Conservation (phyloP, 225 moss, liverwort and hornwort species). For the Physcomitrellopsis africana region DNA sequence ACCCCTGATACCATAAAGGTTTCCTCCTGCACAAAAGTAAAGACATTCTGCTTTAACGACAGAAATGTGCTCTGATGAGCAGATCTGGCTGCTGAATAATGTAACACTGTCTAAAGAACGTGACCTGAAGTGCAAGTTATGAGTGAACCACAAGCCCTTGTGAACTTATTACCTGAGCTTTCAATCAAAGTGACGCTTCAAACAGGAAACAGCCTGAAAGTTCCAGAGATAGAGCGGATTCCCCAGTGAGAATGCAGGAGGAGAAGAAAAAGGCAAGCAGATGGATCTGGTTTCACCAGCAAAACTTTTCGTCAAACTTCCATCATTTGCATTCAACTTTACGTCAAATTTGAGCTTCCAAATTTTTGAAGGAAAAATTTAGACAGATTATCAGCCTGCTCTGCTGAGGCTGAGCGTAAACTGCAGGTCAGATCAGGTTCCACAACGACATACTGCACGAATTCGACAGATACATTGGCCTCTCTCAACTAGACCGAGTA, state of each 20-base stretch:
- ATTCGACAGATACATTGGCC: neutral
- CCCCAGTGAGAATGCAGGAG: neutral
- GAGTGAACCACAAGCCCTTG: neutral
- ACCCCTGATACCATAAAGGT: conserved; percentile 8
- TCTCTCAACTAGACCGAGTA: neutral
- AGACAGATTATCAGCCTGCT: conserved; percentile 12
- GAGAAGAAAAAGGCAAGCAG: conserved; percentile 7
- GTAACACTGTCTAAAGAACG: conserved; percentile 16
- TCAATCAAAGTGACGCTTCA: conserved; percentile 12
- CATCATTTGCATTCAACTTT: conserved; percentile 19
- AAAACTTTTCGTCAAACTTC: conserved; percentile 1
- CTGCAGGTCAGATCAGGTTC: conserved; percentile 4
- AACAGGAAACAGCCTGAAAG: neutral
- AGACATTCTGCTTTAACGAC: conserved; percentile 31
- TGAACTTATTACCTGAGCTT: neutral
- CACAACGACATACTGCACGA: conserved; percentile 5
- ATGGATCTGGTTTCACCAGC: conserved; percentile 20
- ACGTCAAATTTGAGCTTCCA: conserved; percentile 27
- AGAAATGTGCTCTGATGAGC: conserved; percentile 10
- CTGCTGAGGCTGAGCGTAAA: neutral
- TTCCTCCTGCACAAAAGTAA: conserved; percentile 30
- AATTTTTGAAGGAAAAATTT: neutral
- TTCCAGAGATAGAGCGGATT: neutral
- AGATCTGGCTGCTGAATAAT: conserved; percentile 5
- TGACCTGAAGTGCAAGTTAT: conserved; percentile 1